Conservation (phyloP, 176 grass and related monocot species). For the Chrysopogon serrulatus region DNA sequence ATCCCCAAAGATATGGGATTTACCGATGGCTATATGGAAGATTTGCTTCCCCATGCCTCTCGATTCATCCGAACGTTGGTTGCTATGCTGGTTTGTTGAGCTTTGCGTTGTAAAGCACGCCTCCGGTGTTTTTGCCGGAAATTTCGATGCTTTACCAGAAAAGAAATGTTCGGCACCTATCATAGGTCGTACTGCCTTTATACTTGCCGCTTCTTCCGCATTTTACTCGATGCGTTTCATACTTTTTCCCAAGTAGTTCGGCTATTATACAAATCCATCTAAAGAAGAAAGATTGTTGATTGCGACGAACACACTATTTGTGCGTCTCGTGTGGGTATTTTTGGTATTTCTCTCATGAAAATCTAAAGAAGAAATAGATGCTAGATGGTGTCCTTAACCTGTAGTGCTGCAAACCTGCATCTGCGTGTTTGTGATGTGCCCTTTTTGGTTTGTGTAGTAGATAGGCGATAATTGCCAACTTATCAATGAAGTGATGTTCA, state of each 20-base stretch:
- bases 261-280: background rate
- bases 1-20: background rate
- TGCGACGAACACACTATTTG: background rate
- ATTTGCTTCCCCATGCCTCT: constrained; percentile 15
- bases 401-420: background rate
- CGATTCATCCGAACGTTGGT: background rate
- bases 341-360: background rate
- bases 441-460: background rate
- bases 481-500: background rate
- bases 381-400: background rate
- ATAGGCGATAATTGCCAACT: background rate
- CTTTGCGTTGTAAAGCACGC: constrained; percentile 1
- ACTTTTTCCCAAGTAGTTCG: background rate
- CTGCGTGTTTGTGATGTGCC: background rate
- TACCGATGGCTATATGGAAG: background rate
- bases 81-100: background rate
- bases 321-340: background rate
- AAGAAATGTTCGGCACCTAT: background rate
- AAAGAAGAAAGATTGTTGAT: background rate
- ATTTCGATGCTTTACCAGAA: background rate
- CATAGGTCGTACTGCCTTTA: background rate
- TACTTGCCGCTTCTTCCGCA: background rate
- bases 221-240: constrained; percentile 6
- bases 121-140: constrained; percentile 1
- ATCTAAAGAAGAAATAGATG: background rate